Evolutionary conservation across 176 grass and related monocot genomes (phyloP), one percentile per base, ranked within the genome.

Genomic region (Carex littledalei): DNA sequence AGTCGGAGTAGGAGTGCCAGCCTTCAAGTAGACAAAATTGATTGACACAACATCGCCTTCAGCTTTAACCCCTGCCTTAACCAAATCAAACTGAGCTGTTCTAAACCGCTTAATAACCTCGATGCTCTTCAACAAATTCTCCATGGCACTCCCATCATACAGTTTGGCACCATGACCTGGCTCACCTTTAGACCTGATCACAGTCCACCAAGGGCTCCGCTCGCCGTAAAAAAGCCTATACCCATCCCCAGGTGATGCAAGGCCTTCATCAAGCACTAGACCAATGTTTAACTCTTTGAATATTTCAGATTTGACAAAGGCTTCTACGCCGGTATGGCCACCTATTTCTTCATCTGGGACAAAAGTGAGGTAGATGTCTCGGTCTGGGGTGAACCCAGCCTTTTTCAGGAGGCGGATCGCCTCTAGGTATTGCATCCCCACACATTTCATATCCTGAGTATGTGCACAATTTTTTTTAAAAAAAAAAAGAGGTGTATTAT

Each of bases 351-450:
- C 95, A 14, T 98, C 93, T 0, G 95, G 95, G 50, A 98, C 95
- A 84, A 98, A 98, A 66, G 89, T 91, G 80, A 95, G 11, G 80
- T 98, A 95, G 63, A 98, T 81, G n/a, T 85, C 91, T 54, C 93
- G 88, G 26, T 98, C 93, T 34, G 93, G 95, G 45, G 65, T 67
- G 79, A 90, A 98, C 10, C 86, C 89, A 9, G 63, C 79, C 59
- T 84, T 35, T 74, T 76, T 84, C 24, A 98, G 91, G 76, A 56
- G 86, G 5, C 87, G 89, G n/a, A 98, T 81, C n/a, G 95, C 95
- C 85, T 98, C 95, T 53, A 98, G 88, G 77, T 98, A 98, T 87
- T 98, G 95, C 86, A 98, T 91, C 22, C 95, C 95, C 24, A 98
- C 95, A 45, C 95, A 98, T 86, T 98, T 98, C 95, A 95, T 98